Conservation (phyloP, 1,139 yeast genomes). For the Magnusiomyces ingens region DNA sequence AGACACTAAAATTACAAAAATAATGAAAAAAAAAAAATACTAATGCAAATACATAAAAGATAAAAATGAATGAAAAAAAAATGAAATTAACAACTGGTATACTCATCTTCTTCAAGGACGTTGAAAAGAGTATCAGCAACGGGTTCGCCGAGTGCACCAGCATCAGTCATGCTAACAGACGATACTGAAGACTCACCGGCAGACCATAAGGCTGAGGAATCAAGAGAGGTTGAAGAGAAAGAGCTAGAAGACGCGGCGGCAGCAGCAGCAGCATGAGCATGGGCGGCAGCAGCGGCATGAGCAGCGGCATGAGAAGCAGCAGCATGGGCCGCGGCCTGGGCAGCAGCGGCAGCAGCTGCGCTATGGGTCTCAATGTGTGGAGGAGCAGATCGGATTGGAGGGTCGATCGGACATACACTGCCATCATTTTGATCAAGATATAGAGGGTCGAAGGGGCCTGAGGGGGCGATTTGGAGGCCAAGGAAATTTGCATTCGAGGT, state of each 20-base stretch:
- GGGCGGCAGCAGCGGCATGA: too few species aligned
- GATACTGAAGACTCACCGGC: too few species aligned
- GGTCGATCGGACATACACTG: not conserved
- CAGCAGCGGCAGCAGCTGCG: too few species aligned
- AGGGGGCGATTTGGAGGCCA: not conserved
- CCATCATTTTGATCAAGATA: slow-evolving; percentile 1
- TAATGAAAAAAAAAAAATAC: not conserved
- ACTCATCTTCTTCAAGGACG: slow-evolving; percentile 1
- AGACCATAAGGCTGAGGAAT: not conserved
- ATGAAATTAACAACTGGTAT: not conserved
- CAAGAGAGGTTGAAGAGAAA: not conserved
- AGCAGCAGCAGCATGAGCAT: too few species aligned
- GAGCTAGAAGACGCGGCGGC: not conserved
- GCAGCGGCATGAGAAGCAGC: too few species aligned
- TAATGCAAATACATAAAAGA: not conserved
- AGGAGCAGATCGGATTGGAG: slow-evolving; percentile 1
- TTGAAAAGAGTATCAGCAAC: not conserved
- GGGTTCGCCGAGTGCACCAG: not conserved
- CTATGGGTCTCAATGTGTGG: not conserved
- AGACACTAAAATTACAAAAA: not conserved
- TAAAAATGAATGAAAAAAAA: not conserved
- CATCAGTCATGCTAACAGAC: too few species aligned
- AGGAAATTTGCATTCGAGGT: not conserved
- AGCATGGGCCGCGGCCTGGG: too few species aligned
- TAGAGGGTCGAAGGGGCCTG: not conserved